Evolutionary conservation across 1,284 basidiomycete genomes (phyloP), one percentile per base, ranked within the genome.

Genomic region (Moniliella sp.): DNA sequence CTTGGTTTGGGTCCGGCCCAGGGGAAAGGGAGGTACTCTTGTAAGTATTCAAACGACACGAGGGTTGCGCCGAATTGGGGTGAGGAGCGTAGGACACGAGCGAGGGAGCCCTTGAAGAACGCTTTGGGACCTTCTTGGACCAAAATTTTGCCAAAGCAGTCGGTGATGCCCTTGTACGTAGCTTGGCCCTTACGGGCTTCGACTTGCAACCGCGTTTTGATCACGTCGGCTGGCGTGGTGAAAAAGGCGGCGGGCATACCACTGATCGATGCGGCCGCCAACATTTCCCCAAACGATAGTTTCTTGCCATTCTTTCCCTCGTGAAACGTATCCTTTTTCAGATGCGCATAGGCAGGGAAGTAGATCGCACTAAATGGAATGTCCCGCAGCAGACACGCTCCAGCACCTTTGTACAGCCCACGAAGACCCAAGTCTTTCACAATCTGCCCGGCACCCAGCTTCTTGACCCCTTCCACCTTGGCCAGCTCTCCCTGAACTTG

Each of bases 131-230:
- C 82, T 58, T 86, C 82, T 62, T 86, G 80, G 11, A 45, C 37
- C 38, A 60, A 75, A 43, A 97, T 94, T 62, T 78, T 91, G 31
- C 69, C 66, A 52, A 91, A 82, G 15, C 83, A 86, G 63, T 99
- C 84, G 10, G 67, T 61, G 29, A 93, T 65, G 30, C 91, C 88
- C 62, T 79, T 82, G 67, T 99, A 99, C 39, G 76, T 68, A 3
- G 82, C 80, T 62, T 97, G 75, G 11, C 88, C 91, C 48, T 79
- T 77, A 42, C 77, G 71, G 18, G 83, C 78, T 62, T 97, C 91
- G n/a, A 83, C 76, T 62, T 97, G 91, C 43, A 97, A 66, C 35
- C 88, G 75, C n/a, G 88, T 97, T 71, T 97, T 97, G 62, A 94
- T 81, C 38, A 97, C 91, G 62, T 97, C 88, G 74, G 61, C 57